phyloP scores from a whole-genome alignment of 2,329 filamentous ascomycete species.

The Ophiostoma pallidulum region DNA sequence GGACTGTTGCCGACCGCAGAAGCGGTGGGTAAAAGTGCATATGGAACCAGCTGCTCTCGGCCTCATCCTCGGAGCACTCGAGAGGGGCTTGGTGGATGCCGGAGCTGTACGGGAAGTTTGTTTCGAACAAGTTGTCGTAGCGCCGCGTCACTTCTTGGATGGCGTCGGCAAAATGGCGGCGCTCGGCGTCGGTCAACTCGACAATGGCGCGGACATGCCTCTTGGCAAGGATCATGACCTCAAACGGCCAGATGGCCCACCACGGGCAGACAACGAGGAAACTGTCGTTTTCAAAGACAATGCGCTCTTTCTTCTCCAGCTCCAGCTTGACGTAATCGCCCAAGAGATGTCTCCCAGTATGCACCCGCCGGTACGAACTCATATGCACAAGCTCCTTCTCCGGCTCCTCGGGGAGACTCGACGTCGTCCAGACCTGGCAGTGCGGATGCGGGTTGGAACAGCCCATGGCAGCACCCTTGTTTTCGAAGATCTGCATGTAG shows the following conservation, averaged over 20 bases:
- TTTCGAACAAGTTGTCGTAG: slow-evolving; percentile 97
- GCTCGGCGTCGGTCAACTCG: slow-evolving; percentile 66
- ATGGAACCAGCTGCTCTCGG: slow-evolving; percentile 83
- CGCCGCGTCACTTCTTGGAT: slow-evolving; percentile 81
- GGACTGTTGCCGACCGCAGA: slow-evolving; percentile 81
- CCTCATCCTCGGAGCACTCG: slow-evolving; percentile 68
- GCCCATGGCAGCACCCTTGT: slow-evolving; percentile 96
- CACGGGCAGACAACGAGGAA: slow-evolving; percentile 90
- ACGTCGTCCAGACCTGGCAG: slow-evolving; percentile 94
- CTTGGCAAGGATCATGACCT: slow-evolving; percentile 82
- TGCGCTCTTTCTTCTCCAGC: slow-evolving; percentile 67
- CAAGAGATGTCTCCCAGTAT: slow-evolving; percentile 66
- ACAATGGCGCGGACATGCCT: slow-evolving; percentile 75
- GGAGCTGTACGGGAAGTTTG: slow-evolving; percentile 92
- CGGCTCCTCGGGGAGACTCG: slow-evolving; percentile 81
- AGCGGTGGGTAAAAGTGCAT: slow-evolving; percentile 97
- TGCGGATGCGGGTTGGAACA: slow-evolving; percentile 98
- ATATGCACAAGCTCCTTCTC: slow-evolving; percentile 69
- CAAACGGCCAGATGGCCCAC: slow-evolving; percentile 98
- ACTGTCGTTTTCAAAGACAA: slow-evolving; percentile 76
- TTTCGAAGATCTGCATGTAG: slow-evolving; percentile 99
- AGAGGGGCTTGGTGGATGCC: slow-evolving; percentile 93
- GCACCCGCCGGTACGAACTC: slow-evolving; percentile 64
- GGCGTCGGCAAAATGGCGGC: slow-evolving; percentile 65
- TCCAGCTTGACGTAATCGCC: slow-evolving; percentile 83